Evolutionary conservation across 371 early-diverging fungal genomes (phyloP), one percentile per base, ranked within the genome.

Genomic region (Blakeslea trispora): DNA sequence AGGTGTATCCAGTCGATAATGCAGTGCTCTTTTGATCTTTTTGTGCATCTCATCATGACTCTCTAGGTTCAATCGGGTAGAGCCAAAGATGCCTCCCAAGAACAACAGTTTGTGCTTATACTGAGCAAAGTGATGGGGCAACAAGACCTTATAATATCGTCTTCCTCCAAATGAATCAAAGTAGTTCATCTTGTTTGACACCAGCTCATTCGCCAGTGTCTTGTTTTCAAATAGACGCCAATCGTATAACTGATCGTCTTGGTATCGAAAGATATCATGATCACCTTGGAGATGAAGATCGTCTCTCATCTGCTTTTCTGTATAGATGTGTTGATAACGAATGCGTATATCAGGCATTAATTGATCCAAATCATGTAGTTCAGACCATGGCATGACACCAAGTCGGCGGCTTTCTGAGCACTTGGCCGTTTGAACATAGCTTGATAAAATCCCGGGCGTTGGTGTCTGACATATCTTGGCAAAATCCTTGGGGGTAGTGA

Each of bases 141-240:
- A 32, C 14, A 68, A 50, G 4, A 71, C 70, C 45, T 64, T 63
- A 42, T 64, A 67, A 44, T 70, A 74, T 11, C 63, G 63, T 49
- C 65, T 62, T 14, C 74, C 74, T 17, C 53, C 50, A 60, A 74
- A 74, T 5, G 71, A 68, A 49, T 75, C 72, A 22, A 75, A 55
- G 56, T 62, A 75, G 39, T 75, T 71, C 14, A 58, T 21, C 24
- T 37, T 35, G 1, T 62, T 52, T 7, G 51, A 15, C n/a, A 71
- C 2, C 21, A 71, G 15, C 1, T 61, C 41, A 3, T 45, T 24
- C 5, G 68, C 69, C 23, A 53, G 43, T 9, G 50, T 49, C 18
- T 39, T 21, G 34, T 67, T 65, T 34, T 79, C 72, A 41, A 68
- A 77, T 1, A 81, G 57, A 4, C 69, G 45, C 79, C 79, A 81